Conservation (phyloP, 345 rosid genomes). For the Eucalyptus coolabah region DNA sequence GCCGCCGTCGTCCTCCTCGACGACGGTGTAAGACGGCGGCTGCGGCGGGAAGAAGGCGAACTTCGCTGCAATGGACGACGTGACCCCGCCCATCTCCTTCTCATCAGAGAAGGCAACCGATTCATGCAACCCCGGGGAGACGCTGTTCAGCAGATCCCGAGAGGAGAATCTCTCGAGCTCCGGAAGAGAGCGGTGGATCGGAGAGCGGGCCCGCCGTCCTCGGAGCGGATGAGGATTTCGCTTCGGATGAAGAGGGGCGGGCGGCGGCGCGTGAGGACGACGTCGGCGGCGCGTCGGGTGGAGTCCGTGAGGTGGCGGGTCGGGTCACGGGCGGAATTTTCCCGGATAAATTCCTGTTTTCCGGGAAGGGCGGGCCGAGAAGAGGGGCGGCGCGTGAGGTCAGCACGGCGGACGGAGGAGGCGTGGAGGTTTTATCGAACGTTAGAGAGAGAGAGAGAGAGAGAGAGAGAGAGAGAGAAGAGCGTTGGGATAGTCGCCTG, state of each 20-base stretch:
- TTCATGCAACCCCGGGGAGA: constrained; percentile 1
- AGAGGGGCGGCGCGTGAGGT: background rate
- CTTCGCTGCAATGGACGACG: constrained; percentile 94
- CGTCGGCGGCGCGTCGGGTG: constrained; percentile 6
- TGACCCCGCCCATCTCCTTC: constrained; percentile 83
- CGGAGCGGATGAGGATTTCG: background rate
- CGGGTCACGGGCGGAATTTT: background rate
- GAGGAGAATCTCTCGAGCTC: background rate
- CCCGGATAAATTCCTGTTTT: background rate
- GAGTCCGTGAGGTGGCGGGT: background rate
- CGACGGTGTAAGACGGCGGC: constrained; percentile 69
- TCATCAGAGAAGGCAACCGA: constrained; percentile 16
- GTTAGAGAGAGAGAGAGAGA: background rate
- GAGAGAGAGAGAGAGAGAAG: background rate
- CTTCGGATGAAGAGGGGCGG: background rate
- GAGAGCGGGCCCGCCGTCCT: background rate
- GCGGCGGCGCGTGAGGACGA: background rate
- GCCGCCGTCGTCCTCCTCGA: constrained; percentile 18
- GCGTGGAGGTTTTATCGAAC: background rate
- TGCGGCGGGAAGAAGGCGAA: constrained; percentile 97
- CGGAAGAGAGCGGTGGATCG: background rate
- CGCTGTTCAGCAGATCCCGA: background rate
- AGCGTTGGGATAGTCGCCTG: background rate
- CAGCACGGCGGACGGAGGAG: background rate
- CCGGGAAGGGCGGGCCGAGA: background rate